Conservation (phyloP, 768 basidiomycete species). For the Trametes cinnabarina region DNA sequence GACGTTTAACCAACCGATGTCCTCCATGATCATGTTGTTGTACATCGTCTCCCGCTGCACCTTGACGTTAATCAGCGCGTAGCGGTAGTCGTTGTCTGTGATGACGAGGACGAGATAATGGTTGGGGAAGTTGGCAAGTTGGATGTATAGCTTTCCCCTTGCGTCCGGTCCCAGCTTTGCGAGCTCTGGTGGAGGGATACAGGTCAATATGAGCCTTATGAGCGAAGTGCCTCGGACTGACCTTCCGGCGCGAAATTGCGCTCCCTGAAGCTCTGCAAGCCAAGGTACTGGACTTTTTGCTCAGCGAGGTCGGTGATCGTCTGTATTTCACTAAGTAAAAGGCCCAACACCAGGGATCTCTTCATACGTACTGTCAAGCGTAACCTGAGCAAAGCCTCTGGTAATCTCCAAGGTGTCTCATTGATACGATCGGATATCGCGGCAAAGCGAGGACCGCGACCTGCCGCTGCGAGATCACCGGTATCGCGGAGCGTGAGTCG, state of each 20-base stretch:
- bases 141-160: constrained; percentile 69
- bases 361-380: constrained; percentile 67
- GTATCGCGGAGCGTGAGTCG: constrained; percentile 75
- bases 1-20: constrained; percentile 78
- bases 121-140: constrained; percentile 69
- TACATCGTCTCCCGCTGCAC: constrained; percentile 53
- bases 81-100: constrained; percentile 73
- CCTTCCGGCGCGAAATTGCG: constrained; percentile 70
- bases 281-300: constrained; percentile 82
- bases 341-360: constrained; percentile 24
- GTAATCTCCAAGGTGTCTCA: constrained; percentile 59
- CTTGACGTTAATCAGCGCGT: constrained; percentile 74
- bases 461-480: constrained; percentile 74
- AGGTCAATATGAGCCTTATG: neutral
- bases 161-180: constrained; percentile 65
- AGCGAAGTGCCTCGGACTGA: constrained; percentile 30
- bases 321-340: constrained; percentile 38
- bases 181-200: constrained; percentile 47
- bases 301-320: constrained; percentile 81
- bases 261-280: constrained; percentile 67
- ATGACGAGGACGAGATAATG: constrained; percentile 87
- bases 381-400: constrained; percentile 55
- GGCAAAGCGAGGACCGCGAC: constrained; percentile 65
- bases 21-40: constrained; percentile 64
- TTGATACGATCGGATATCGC: constrained; percentile 62